Evolutionary conservation across 345 rosid species (phyloP).

Genomic region (Hibiscus trionum): DNA sequence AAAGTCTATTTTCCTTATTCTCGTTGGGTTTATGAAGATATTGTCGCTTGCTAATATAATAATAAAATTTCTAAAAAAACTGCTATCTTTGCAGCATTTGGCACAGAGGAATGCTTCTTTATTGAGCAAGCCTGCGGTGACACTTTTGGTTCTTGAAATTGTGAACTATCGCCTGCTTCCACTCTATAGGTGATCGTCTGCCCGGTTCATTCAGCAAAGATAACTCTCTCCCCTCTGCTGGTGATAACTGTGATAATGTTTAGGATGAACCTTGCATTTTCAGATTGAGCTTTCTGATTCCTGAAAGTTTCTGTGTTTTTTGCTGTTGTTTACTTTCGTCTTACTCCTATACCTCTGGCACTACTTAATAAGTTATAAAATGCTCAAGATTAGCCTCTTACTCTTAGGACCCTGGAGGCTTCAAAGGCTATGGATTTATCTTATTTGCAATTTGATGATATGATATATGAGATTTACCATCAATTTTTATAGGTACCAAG

Average conservation of each 20-base stretch:
- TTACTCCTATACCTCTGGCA: background rate
- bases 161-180: slow-evolving; percentile 92
- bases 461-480: slow-evolving; percentile 6
- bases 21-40: background rate
- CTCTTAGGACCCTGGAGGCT: background rate
- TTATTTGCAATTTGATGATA: background rate
- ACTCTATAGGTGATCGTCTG: slow-evolving; percentile 66
- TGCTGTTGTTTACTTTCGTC: background rate
- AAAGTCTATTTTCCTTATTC: background rate
- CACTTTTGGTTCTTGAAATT: slow-evolving; percentile 87
- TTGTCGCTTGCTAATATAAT: background rate
- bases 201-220: slow-evolving; percentile 11
- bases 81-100: slow-evolving; percentile 58
- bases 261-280: background rate
- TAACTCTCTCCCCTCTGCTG: slow-evolving; percentile 4
- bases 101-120: slow-evolving; percentile 79
- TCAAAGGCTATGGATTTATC: slow-evolving; percentile 7
- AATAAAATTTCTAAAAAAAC: slow-evolving; percentile 11
- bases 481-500: slow-evolving; percentile 64
- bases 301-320: background rate
- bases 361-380: background rate
- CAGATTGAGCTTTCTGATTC: slow-evolving; percentile 3
- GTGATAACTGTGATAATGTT: background rate
- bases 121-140: slow-evolving; percentile 86
- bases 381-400: background rate